These are phyloP conservation scores for Jaminaea rosea DNA, from an alignment of 1,284 basidiomycete genomes.

Conservation along the genomic window DNA sequence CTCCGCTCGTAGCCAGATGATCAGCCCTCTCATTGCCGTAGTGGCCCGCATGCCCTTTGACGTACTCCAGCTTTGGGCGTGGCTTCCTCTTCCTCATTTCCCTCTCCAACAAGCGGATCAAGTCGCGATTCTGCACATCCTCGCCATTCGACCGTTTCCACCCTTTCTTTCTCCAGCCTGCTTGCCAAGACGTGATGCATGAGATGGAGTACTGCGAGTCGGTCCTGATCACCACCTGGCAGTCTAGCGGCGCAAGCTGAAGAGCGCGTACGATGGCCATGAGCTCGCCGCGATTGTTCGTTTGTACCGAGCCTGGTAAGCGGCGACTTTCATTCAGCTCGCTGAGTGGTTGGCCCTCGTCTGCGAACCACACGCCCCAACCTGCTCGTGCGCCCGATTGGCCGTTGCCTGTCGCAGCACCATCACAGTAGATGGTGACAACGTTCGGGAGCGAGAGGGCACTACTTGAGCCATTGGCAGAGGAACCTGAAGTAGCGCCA, in stretches of 20 bases:
- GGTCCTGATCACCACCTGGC: conserved; percentile 58
- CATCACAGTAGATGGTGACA: conserved; percentile 65
- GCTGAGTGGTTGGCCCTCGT: conserved; percentile 7
- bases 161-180: conserved; percentile 55
- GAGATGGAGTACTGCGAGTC: conserved; percentile 69
- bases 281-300: conserved; percentile 78
- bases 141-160: conserved; percentile 53
- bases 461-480: too few relatives aligned
- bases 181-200: conserved; percentile 57
- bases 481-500: too few relatives aligned
- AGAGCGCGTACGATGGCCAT: conserved; percentile 67
- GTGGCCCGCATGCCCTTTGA: conserved; percentile 63
- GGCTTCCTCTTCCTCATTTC: conserved; percentile 8
- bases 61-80: conserved; percentile 54
- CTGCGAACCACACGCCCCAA: conserved; percentile 33
- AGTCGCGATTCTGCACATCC: conserved; percentile 58
- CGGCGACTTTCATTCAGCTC: conserved; percentile 65
- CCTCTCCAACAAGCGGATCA: conserved; percentile 57
- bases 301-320: conserved; percentile 66
- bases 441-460: too few relatives aligned
- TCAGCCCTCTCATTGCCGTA: conserved; percentile 73
- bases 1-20: conserved; percentile 30
- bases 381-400: conserved; percentile 24
- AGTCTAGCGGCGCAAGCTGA: conserved; percentile 56
- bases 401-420: conserved; percentile 72